Percentiles rank a stretch among this genome's conserved stretches.
These are phyloP conservation scores for Acacia crassicarpa DNA, from an alignment of 306 rosid species.

Conservation along the genomic window DNA sequence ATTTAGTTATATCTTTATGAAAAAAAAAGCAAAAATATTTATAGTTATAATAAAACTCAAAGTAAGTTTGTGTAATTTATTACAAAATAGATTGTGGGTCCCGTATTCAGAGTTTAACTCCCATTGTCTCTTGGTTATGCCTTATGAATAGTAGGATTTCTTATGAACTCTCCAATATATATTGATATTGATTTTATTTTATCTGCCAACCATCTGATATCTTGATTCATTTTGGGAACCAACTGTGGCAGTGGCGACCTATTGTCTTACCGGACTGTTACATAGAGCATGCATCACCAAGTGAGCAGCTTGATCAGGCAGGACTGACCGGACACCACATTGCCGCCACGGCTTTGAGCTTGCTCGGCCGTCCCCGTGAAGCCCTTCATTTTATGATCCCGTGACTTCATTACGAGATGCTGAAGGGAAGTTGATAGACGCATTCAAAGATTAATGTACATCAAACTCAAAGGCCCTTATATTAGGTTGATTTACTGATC, in stretches of 20 bases:
- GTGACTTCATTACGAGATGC: background rate
- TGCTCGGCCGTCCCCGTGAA: constrained; percentile 89
- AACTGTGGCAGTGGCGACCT: constrained; percentile 79
- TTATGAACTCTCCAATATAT: background rate
- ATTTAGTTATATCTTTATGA: too few species aligned
- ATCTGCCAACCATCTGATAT: constrained; percentile 24
- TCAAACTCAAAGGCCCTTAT: background rate
- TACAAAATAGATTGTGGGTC: too few species aligned
- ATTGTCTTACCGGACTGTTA: constrained; percentile 82
- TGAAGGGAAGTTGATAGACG: constrained; percentile 4
- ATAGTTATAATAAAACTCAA: background rate
- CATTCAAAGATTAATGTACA: background rate
- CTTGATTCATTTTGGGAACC: background rate
- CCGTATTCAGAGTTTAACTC: background rate
- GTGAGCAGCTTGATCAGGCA: constrained; percentile 73
- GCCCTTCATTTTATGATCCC: constrained; percentile 76
- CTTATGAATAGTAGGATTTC: background rate
- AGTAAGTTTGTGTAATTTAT: background rate
- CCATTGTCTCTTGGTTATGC: background rate
- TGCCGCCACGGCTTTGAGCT: constrained; percentile 80
- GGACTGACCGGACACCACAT: constrained; percentile 89
- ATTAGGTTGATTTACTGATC: constrained; percentile 17
- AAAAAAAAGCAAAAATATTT: too few species aligned
- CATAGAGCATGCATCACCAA: constrained; percentile 81
- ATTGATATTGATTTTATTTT: background rate